Conservation (phyloP, 2,329 filamentous ascomycete species). For the Ceratocystis papillata region DNA sequence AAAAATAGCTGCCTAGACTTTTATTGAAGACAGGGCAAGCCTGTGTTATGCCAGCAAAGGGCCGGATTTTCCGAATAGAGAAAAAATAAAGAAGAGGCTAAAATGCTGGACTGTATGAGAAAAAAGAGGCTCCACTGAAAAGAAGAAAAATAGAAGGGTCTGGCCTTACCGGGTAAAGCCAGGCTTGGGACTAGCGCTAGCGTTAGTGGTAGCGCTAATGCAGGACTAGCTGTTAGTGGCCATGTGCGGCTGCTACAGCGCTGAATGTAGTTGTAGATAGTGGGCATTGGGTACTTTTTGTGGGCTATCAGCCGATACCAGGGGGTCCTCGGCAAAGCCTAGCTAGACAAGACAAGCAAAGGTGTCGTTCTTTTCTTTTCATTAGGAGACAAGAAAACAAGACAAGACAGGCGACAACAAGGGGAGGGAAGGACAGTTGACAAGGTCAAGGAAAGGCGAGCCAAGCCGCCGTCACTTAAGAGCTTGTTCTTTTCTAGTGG, state of each 20-base stretch:
- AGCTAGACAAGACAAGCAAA: too few species aligned
- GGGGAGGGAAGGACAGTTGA: background rate
- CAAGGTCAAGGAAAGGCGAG: background rate
- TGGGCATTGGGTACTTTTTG: background rate
- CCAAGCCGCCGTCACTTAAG: background rate
- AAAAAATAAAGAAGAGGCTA: background rate
- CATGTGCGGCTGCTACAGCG: background rate
- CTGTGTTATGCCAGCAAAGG: background rate
- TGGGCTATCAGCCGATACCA: background rate
- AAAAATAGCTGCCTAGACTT: too few species aligned
- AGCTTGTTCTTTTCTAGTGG: background rate
- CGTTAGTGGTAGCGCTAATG: background rate
- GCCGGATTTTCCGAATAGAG: background rate
- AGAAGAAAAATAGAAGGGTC: conserved; percentile 11
- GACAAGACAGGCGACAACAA: background rate
- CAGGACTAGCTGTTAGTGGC: background rate
- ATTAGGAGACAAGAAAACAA: background rate
- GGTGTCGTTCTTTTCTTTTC: background rate
- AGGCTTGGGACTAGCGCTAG: background rate
- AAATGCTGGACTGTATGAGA: background rate
- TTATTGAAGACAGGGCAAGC: background rate
- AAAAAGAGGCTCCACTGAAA: conserved; percentile 2
- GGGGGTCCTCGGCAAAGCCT: too few species aligned
- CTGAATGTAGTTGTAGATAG: too few species aligned
- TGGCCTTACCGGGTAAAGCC: background rate